Evolutionary conservation across 441 rosid species (phyloP), one percentile per base, ranked within the genome.

Genomic region (Gossypium gossypioides): DNA sequence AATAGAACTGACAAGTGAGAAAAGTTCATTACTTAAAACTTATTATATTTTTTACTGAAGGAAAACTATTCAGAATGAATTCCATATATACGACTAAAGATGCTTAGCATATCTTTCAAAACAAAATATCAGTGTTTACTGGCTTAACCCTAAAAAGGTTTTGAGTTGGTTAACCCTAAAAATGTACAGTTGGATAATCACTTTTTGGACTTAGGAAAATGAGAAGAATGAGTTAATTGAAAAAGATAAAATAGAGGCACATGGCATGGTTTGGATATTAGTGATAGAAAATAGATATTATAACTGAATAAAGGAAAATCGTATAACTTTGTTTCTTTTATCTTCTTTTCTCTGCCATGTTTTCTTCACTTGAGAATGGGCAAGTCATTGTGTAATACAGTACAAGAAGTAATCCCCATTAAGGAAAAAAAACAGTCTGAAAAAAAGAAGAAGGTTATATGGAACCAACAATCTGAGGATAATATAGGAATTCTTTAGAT

Each of bases 371-470:
- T 25, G 25, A n/a, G 16, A 68, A 50, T n/a, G 22, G 4, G 25
- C n/a, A 15, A 62, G 2, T 12, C 15, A 19, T 10, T 32, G 52
- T 19, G 60, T 34, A 19, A 27, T 16, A 10, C 16, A 13, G 34
- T 40, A 70, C 6, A 12, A 25, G 57, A 37, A 71, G 40, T 8
- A 44, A 1, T 44, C 24, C 2, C 58, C 34, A 50, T 51, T 13
- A 29, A n/a, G 24, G 6, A 61, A 60, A 52, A 15, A 58, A n/a
- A 29, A 69, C 77, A 52, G 7, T 71, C 2, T 4, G 71, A n/a
- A 34, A 32, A 7, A 52, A 52, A 51, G 52, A 16, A 54, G 6
- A 29, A 18, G 4, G 4, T 2, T 51, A 16, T 4, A 32, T 54
- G 10, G 52, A 37, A 55, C 62, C 64, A 12, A 56, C 37, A 21